phyloP scores from a whole-genome alignment of 257 asterid species.

The Asclepias syriaca region DNA sequence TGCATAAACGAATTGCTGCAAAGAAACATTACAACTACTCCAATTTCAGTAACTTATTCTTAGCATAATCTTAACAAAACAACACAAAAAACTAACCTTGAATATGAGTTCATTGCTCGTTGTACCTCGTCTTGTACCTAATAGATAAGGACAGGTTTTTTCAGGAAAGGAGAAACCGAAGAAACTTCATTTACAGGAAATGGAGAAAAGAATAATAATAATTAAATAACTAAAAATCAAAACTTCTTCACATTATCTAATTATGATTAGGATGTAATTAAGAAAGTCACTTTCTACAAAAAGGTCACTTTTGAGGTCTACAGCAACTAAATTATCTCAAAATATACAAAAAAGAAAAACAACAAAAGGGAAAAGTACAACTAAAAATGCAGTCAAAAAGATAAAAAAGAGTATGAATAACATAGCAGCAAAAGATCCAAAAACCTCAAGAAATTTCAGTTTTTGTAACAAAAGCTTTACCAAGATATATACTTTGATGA shows the following conservation, averaged over 20 bases:
- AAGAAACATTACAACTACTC: neutral
- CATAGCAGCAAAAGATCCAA: no score
- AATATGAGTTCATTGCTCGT: slow-evolving; percentile 23
- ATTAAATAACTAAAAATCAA: neutral
- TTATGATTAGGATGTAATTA: neutral
- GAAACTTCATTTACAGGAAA: neutral
- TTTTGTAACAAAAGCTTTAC: neutral
- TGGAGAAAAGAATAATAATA: no score
- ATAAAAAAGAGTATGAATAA: no score
- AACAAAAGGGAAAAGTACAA: neutral
- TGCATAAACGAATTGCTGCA: slow-evolving; percentile 37
- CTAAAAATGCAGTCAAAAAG: neutral
- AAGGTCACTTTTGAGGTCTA: neutral
- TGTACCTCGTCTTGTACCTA: slow-evolving; percentile 72
- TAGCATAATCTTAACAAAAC: neutral
- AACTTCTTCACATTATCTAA: neutral
- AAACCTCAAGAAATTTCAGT: neutral
- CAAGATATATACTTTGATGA: neutral
- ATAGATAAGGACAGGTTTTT: slow-evolving; percentile 6
- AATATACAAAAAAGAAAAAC: no score
- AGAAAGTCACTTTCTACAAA: neutral
- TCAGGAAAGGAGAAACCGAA: neutral
- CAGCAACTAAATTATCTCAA: neutral
- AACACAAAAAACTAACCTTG: slow-evolving; percentile 30
- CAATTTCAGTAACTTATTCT: neutral